A percentile compares a stretch with the other conserved stretches of the same genome.
These are phyloP conservation scores for Penicillium sp. DNA, from an alignment of 2,329 filamentous ascomycete species.

Conservation along the genomic window DNA sequence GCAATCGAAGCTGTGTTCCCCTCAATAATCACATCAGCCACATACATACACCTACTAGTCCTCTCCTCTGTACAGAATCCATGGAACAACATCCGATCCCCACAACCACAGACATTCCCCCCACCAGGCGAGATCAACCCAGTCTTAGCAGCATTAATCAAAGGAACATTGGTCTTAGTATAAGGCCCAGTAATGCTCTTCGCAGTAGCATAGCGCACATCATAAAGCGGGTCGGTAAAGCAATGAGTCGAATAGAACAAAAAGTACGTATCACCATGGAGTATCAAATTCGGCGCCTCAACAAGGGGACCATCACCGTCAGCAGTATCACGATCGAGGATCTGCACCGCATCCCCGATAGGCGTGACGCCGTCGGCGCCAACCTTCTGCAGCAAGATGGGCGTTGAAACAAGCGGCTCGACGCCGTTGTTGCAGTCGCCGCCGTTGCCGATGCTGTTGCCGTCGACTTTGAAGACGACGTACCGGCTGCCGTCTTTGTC, in stretches of 20 bases:
- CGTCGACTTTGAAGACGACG: conserved; percentile 59
- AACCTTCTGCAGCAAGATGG: conserved; percentile 37
- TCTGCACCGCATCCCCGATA: conserved; percentile 47
- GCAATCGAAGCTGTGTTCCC: conserved; percentile 15
- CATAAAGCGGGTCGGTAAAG: conserved; percentile 48
- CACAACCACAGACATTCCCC: conserved; percentile 26
- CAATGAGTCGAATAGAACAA: conserved; percentile 57
- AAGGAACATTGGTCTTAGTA: conserved; percentile 26
- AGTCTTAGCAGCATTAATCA: conserved; percentile 30
- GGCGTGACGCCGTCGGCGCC: conserved; percentile 44
- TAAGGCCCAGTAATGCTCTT: conserved; percentile 32
- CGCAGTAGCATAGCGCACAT: conserved; percentile 53
- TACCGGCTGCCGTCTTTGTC: conserved; percentile 50
- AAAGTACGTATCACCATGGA: conserved; percentile 44
- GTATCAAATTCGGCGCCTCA: conserved; percentile 52
- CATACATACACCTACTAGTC: conserved; percentile 25
- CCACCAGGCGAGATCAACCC: conserved; percentile 28
- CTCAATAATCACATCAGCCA: conserved; percentile 20
- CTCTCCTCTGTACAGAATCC: conserved; percentile 21
- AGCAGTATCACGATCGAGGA: conserved; percentile 49
- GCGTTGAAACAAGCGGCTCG: conserved; percentile 30
- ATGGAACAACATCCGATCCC: conserved; percentile 29
- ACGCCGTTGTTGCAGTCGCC: conserved; percentile 42
- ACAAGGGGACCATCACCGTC: conserved; percentile 55
- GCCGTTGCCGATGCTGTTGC: conserved; percentile 47